Evolutionary conservation across 2,329 filamentous ascomycete genomes (phyloP).

Genomic region (Clonostachys solani): DNA sequence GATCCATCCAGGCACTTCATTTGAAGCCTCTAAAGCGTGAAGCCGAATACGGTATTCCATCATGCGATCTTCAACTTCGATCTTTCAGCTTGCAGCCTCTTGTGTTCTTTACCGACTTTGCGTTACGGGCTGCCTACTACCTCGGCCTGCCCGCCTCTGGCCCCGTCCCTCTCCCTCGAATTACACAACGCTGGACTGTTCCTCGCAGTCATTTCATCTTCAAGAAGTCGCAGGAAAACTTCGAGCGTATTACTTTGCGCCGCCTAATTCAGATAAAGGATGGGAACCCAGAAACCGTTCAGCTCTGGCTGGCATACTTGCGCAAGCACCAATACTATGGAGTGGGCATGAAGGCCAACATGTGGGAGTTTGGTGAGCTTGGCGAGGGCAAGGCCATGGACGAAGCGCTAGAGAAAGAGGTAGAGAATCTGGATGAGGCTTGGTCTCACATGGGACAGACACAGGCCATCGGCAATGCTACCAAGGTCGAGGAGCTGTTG

Average conservation of each 20-base stretch:
- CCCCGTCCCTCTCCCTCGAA: conserved; percentile 79
- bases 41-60: conserved; percentile 72
- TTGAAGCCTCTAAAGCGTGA: conserved; percentile 76
- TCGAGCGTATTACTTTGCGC: conserved; percentile 83
- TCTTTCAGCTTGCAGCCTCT: conserved; percentile 88
- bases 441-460: conserved; percentile 54
- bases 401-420: conserved; percentile 8
- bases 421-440: conserved; percentile 36
- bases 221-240: conserved; percentile 98
- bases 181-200: conserved; percentile 92
- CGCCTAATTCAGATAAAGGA: conserved; percentile 90
- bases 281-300: conserved; percentile 81
- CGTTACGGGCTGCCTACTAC: conserved; percentile 91
- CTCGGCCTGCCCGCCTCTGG: conserved; percentile 81
- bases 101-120: conserved; percentile 93
- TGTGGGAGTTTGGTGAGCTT: conserved; percentile 80
- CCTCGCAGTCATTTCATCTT: conserved; percentile 85
- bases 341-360: conserved; percentile 98
- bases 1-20: conserved; percentile 81
- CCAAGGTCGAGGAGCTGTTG: conserved; percentile 55
- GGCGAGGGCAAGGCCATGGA: conserved; percentile 33
- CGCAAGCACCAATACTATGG: conserved; percentile 91
- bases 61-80: conserved; percentile 87
- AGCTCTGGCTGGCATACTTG: conserved; percentile 88
- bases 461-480: conserved; percentile 42